Base-by-base conservation (phyloP, 1,139 yeast species). In the Nakaseomyces glabratus region DNA sequence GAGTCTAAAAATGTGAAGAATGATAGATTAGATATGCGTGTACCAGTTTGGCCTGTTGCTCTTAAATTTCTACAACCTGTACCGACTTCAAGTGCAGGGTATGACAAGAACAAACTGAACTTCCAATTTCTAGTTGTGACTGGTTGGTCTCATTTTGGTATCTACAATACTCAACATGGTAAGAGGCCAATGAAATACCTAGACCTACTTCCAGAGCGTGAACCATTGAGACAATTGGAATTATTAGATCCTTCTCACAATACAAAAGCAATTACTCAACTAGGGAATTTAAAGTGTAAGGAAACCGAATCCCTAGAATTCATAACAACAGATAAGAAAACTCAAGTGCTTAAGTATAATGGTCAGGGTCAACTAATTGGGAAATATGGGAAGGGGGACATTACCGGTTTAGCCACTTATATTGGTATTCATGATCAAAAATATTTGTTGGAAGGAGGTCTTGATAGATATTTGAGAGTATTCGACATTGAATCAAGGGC, bases 391-490 rank as follows among this genome's bases (percentile, higher is more conserved):
- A 49, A 44, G 14, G 42, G 57, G 22, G 76, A 72, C 8, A 59
- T 70, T 3, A 66, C 63, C 14, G 76, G 76, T 48, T 58, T 63
- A 3, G 46, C 60, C 2, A 54, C 56, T 24, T 62, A 63, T 17
- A 43, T 63, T 11, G 54, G 38, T 25, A 39, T 50, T 8, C 35
- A 40, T 10, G 31, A 49, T 3, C 39, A 43, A 36, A 41, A 44
- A 33, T 51, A 51, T 34, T 38, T 77, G 7, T 68, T 71, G 2
- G 68, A 85, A 17, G 95, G 94, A 28, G 95, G 95, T 0, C 67
- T 86, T 24, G 97, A 88, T 54, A 68, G 95, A 51, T 88, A 85
- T 54, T 66, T 85, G 28, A 69, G 96, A 38, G 82, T 82, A 2
- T 88, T 72, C 57, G 79, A 82, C 43, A 53, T 75, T 6, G 61